A percentile compares a stretch with the other conserved stretches of the same genome.
These are phyloP conservation scores for Aureobasidium sp. DNA, from an alignment of 2,329 filamentous ascomycete species.

Conservation along the genomic window DNA sequence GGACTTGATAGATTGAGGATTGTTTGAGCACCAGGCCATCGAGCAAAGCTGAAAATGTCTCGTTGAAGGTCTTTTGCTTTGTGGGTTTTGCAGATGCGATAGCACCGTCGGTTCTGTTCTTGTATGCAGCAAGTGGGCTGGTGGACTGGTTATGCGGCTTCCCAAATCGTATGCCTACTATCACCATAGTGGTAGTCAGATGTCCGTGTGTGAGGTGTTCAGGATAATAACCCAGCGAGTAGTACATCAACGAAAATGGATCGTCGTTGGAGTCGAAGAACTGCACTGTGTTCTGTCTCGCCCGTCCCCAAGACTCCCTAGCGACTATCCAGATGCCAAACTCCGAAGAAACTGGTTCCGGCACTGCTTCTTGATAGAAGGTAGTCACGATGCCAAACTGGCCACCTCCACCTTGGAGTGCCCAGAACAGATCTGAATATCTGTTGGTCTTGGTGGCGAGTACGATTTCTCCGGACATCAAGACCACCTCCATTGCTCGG, in stretches of 20 bases:
- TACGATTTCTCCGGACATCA: slow-evolving; percentile 41
- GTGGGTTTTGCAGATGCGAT: neutral
- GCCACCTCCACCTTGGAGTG: slow-evolving; percentile 46
- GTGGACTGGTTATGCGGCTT: neutral
- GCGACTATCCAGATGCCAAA: slow-evolving; percentile 15
- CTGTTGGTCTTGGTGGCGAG: slow-evolving; percentile 36
- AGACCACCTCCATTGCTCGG: slow-evolving; percentile 35
- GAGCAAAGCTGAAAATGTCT: slow-evolving; percentile 10
- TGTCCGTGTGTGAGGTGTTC: neutral
- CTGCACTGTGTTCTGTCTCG: slow-evolving; percentile 11
- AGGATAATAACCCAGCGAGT: slow-evolving; percentile 13
- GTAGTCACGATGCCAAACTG: slow-evolving; percentile 33
- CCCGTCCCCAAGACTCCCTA: slow-evolving; percentile 8
- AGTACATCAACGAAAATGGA: slow-evolving; percentile 16
- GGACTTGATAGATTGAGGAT: neutral
- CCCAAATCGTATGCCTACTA: slow-evolving; percentile 12
- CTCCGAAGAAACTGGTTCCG: slow-evolving; percentile 12
- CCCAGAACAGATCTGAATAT: slow-evolving; percentile 41
- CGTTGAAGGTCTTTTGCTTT: slow-evolving; percentile 7
- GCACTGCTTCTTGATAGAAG: slow-evolving; percentile 19
- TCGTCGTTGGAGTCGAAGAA: slow-evolving; percentile 15
- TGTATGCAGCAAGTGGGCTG: neutral
- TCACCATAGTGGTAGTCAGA: slow-evolving; percentile 1
- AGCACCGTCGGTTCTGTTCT: neutral
- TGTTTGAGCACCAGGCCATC: slow-evolving; percentile 7